These are phyloP conservation scores for Furcasterigmium furcatum DNA, from an alignment of 2,329 filamentous ascomycete genomes.

Conservation along the genomic window DNA sequence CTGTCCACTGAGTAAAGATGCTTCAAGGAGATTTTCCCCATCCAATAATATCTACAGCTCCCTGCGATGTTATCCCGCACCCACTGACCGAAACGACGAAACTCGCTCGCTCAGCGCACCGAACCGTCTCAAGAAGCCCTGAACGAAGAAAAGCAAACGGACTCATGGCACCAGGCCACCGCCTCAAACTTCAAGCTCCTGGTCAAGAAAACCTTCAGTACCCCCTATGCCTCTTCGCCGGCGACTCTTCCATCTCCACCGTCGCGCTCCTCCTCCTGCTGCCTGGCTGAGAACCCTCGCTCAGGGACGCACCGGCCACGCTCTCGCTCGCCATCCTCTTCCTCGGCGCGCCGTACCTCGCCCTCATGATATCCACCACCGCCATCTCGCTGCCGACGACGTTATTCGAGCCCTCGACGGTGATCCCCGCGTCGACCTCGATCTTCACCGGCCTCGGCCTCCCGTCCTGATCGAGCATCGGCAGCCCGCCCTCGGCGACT, in stretches of 20 bases:
- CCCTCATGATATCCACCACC: slow-evolving; percentile 21
- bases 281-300: too few relatives aligned
- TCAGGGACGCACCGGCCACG: slow-evolving; percentile 8
- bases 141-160: too few relatives aligned
- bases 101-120: too few relatives aligned
- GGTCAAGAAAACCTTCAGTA: too few relatives aligned
- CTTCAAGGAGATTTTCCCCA: too few relatives aligned
- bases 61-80: too few relatives aligned
- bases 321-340: slow-evolving; percentile 10
- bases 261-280: slow-evolving; percentile 11
- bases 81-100: too few relatives aligned
- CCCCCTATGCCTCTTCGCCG: slow-evolving; percentile 6
- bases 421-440: slow-evolving; percentile 41
- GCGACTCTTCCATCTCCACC: not conserved
- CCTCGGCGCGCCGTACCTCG: slow-evolving; percentile 17
- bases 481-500: slow-evolving; percentile 32
- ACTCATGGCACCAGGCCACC: too few relatives aligned
- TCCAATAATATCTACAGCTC: too few relatives aligned
- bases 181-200: too few relatives aligned
- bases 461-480: slow-evolving; percentile 43
- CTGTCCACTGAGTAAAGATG: too few relatives aligned
- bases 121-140: too few relatives aligned
- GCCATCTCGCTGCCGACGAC: slow-evolving; percentile 32
- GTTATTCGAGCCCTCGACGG: slow-evolving; percentile 40
- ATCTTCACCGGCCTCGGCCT: slow-evolving; percentile 36